A percentile compares a stretch with the other conserved stretches of the same genome.
Evolutionary conservation across 108 stramenopile genomes (phyloP).

Genomic region (Aureococcus anophagefferens): DNA sequence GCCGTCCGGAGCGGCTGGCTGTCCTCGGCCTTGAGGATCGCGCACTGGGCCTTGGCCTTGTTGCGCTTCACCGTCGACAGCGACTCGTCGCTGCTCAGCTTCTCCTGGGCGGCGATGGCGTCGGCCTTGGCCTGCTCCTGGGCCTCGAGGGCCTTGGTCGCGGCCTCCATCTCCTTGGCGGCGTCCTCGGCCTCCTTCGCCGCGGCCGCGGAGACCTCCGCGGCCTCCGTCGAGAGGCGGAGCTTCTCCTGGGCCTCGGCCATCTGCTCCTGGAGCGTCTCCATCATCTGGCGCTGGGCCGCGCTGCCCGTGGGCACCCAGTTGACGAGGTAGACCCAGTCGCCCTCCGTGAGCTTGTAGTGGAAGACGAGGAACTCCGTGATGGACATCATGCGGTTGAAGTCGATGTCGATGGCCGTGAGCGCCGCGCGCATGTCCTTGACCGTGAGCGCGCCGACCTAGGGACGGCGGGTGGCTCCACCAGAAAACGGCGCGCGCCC

Average conservation of each 20-base stretch:
- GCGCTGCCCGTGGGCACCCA: not conserved
- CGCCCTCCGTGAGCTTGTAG: constrained; percentile 8
- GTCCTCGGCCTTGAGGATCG: constrained; percentile 14
- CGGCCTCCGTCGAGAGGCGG: constrained; percentile 2
- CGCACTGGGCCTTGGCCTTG: constrained; percentile 18
- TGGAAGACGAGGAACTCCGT: constrained; percentile 20
- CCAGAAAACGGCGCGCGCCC: too few relatives aligned
- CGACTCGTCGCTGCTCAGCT: constrained; percentile 4
- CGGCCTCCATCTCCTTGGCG: constrained; percentile 3
- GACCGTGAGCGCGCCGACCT: constrained; percentile 16
- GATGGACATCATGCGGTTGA: constrained; percentile 19
- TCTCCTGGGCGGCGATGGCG: not conserved
- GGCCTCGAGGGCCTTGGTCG: constrained; percentile 1
- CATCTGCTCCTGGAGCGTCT: not conserved
- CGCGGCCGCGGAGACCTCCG: constrained; percentile 3
- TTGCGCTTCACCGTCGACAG: constrained; percentile 13
- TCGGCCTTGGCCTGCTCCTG: not conserved
- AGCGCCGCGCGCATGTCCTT: constrained; percentile 20
- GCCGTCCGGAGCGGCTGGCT: constrained; percentile 15
- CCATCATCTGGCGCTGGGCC: not conserved
- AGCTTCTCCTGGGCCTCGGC: constrained; percentile 9
- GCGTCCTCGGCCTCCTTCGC: constrained; percentile 16
- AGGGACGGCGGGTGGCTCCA: too few relatives aligned
- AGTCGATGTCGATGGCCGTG: constrained; percentile 21
- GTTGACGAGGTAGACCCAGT: constrained; percentile 18